Percentiles rank a stretch among this genome's conserved stretches.
phyloP scores from a whole-genome alignment of 1,139 yeast genomes.

The Magnusiomyces clavatus region DNA sequence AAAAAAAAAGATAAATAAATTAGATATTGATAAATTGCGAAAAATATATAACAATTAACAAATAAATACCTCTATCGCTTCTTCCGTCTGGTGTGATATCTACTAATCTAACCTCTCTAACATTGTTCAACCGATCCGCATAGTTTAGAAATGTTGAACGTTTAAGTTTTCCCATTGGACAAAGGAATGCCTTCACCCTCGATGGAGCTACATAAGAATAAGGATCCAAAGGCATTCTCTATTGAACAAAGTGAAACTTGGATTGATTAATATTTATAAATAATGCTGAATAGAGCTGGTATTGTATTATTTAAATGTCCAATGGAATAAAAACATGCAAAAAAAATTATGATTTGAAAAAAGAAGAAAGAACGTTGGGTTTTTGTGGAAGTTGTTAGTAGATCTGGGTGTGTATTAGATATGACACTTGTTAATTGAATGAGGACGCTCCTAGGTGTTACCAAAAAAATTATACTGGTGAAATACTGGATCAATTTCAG shows the following conservation, averaged over 20 bases:
- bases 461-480: not conserved
- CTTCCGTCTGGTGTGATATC: slow-evolving; percentile 65
- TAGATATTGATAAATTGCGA: not conserved
- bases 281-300: not conserved
- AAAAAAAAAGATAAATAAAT: not conserved
- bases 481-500: no score
- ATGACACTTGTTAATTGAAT: not conserved
- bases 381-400: not conserved
- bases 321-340: not conserved
- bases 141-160: slow-evolving; percentile 42
- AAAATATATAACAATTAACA: not conserved
- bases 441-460: not conserved
- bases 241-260: not conserved
- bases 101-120: slow-evolving; percentile 58
- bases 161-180: slow-evolving; percentile 59
- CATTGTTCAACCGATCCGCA: slow-evolving; percentile 40
- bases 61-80: slow-evolving; percentile 32
- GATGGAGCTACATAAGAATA: slow-evolving; percentile 51
- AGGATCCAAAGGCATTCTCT: slow-evolving; percentile 31
- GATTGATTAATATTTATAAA: not conserved
- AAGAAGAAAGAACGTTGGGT: not conserved
- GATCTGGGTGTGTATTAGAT: no score
- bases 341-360: not conserved
- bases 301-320: no score
- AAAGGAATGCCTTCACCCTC: slow-evolving; percentile 56